Base-by-base conservation (phyloP, 1,139 yeast genomes). In the Candida sp. region DNA sequence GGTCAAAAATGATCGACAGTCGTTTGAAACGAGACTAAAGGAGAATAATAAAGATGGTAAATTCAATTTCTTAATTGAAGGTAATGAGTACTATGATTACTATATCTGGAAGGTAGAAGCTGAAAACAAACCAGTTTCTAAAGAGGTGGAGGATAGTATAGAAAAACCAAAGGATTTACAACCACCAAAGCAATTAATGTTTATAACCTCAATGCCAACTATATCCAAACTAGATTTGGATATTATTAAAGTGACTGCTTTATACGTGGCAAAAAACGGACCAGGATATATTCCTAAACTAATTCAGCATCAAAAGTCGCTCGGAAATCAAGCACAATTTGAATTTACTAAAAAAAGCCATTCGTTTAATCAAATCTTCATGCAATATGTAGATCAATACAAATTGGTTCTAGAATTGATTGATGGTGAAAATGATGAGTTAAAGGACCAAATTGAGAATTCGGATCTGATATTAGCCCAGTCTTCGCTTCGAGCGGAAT, bases 221-320 rank as follows among this genome's bases (percentile, higher is more conserved):
- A 70, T 90, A 3, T 77, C 93, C 0, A 60, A 77, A 0, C 68
- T 73, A 36, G 97, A 90, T 59, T 63, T 84, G 35, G 86, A 84
- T 36, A 69, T 87, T 12, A 75, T 93, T 36, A 86, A 87, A 55
- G 57, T 81, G 3, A 80, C 93, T 0, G 97, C 98, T 0, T 70
- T 81, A 43, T 82, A 79, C 54, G 80, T 79, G 2, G 88, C 82
- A 2, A 55, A 62, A 15, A 79, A 82, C 52, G 87, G 88, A 0
- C 63, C 65, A 1, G 63, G 63, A 21, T 80, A 78, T 51, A 58
- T 73, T 6, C 57, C 61, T 5, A 59, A 63, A 34, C 60, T 77
- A 37, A 60, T 55, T 23, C 57, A 65, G 25, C 75, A 73, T 47
- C 65, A 73, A 45, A 64, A 61, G 33, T 62, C 61, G 11, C 60